A percentile compares a stretch with the other conserved stretches of the same genome.
phyloP scores from a whole-genome alignment of 768 basidiomycete species.

The Suillus decipiens region DNA sequence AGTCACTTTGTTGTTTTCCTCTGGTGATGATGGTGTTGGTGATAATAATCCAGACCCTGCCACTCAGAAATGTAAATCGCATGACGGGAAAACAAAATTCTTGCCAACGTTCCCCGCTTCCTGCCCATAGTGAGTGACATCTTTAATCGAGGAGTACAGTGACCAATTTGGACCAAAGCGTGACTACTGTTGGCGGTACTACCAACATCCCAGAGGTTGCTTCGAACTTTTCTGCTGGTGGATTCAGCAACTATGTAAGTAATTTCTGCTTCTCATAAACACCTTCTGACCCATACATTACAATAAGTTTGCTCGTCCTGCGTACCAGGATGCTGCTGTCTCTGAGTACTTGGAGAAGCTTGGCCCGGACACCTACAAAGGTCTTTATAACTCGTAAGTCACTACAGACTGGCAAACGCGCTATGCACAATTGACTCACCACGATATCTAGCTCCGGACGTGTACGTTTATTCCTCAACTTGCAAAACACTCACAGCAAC shows the following conservation, averaged over 20 bases:
- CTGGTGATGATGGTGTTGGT: constrained; percentile 72
- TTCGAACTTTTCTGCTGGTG: constrained; percentile 58
- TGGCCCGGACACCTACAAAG: constrained; percentile 50
- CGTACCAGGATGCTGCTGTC: constrained; percentile 53
- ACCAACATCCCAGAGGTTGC: constrained; percentile 58
- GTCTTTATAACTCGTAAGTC: constrained; percentile 60
- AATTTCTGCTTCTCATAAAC: no score
- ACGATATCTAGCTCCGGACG: constrained; percentile 46
- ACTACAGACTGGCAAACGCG: background rate
- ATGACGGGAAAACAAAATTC: constrained; percentile 63
- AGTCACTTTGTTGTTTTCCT: constrained; percentile 62
- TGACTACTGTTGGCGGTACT: constrained; percentile 75
- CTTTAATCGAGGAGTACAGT: background rate
- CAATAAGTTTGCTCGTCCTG: constrained; percentile 51
- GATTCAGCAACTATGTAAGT: constrained; percentile 57
- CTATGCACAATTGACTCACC: constrained; percentile 5
- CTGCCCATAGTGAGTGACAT: constrained; percentile 50
- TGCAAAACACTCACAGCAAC: background rate
- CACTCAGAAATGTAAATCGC: constrained; percentile 56
- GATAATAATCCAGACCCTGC: constrained; percentile 55
- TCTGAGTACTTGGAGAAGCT: constrained; percentile 45
- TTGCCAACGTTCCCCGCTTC: constrained; percentile 61
- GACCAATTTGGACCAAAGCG: constrained; percentile 37
- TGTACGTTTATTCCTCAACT: constrained; percentile 36
- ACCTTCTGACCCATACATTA: background rate